Conservation (phyloP, 768 basidiomycete genomes). For the Naganishia randhawae region DNA sequence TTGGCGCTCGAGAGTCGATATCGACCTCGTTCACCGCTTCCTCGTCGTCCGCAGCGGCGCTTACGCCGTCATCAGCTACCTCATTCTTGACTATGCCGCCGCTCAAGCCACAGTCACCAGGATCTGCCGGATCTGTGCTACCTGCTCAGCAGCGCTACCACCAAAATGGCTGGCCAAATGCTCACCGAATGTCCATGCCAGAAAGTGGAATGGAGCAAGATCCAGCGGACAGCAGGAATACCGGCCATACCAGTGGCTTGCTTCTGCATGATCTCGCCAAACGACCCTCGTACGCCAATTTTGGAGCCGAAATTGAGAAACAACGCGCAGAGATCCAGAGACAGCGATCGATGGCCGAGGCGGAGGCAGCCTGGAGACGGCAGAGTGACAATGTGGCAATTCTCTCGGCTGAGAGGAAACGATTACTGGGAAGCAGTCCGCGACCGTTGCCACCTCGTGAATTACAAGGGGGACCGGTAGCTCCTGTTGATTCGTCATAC, state of each 20-base stretch:
- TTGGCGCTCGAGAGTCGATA: conserved; percentile 8
- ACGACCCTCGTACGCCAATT: conserved; percentile 3
- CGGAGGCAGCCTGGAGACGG: conserved; percentile 6
- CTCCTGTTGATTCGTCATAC: not conserved
- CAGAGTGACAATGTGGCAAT: conserved; percentile 7
- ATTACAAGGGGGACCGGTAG: not conserved
- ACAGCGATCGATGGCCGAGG: not conserved
- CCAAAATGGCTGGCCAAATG: not conserved
- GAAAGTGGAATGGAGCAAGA: not conserved
- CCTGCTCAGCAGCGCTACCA: not conserved
- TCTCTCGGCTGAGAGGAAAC: not conserved
- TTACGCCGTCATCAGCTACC: not conserved
- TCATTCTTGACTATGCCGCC: not conserved
- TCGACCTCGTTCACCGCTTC: not conserved
- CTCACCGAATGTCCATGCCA: not conserved
- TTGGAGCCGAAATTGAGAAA: not conserved
- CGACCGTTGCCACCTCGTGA: not conserved
- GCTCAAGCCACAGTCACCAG: not conserved
- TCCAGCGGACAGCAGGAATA: not conserved
- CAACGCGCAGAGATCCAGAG: conserved; percentile 1
- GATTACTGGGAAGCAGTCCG: conserved; percentile 10
- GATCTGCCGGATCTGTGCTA: not conserved
- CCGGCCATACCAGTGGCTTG: not conserved
- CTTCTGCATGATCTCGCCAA: conserved; percentile 2
- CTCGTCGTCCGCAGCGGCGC: not conserved